These are phyloP conservation scores for Pisolithus sp. DNA, from an alignment of 768 basidiomycete species.

Conservation along the genomic window DNA sequence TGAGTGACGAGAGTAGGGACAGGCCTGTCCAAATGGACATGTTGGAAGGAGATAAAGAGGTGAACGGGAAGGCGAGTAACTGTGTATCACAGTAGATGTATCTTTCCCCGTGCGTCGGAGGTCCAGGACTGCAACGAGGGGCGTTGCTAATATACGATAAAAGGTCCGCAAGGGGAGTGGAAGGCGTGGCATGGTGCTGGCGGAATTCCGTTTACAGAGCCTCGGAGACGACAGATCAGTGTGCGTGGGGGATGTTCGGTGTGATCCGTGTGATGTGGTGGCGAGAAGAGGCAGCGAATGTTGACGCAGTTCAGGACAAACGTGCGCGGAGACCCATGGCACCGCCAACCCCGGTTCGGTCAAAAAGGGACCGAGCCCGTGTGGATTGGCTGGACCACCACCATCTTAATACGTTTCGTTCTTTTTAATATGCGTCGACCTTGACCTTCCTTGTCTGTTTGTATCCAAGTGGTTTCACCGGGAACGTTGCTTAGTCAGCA, in stretches of 20 bases:
- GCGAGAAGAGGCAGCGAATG: not conserved
- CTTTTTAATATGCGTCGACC: not conserved
- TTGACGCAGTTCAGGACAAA: slow-evolving; percentile 22
- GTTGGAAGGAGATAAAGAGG: not conserved
- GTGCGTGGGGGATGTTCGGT: slow-evolving; percentile 1
- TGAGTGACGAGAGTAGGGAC: not conserved
- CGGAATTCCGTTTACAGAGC: not conserved
- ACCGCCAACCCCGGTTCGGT: slow-evolving; percentile 20
- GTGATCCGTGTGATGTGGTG: not conserved
- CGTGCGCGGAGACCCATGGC: slow-evolving; percentile 32
- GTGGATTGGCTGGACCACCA: not conserved
- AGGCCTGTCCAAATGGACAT: not conserved
- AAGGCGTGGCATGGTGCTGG: slow-evolving; percentile 12
- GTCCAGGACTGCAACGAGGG: not conserved
- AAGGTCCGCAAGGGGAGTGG: not conserved
- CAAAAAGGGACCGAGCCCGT: slow-evolving; percentile 19
- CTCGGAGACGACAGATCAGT: not conserved
- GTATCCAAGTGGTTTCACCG: not conserved
- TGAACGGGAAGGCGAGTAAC: not conserved
- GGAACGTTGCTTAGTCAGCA: slow-evolving; percentile 26
- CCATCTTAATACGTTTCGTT: not conserved
- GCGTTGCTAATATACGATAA: no score
- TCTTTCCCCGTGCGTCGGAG: not conserved
- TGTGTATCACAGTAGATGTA: not conserved
- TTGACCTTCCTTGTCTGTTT: not conserved